Evolutionary conservation across 176 grass and related monocot species (phyloP), one percentile per base, ranked within the genome.

Genomic region (Cymbopogon citratus): DNA sequence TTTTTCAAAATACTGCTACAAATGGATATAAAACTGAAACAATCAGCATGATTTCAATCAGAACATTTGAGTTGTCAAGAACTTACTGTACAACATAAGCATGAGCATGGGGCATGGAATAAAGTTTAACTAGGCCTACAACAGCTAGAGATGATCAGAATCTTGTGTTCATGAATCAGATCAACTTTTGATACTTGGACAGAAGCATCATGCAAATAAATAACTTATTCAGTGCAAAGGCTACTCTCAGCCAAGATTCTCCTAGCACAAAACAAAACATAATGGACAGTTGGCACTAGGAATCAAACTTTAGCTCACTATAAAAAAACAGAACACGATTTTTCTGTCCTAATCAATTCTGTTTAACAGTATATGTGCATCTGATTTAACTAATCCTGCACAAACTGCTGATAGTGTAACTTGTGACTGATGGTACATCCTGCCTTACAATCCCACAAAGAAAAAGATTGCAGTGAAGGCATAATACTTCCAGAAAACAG

Each of bases 161-260:
- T 9, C 23, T 40, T 52, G 18, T 12, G 4, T 49, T 46, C 16
- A 18, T 0, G 9, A 62, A 41, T 60, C 23, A 49, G 16, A 27
- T 49, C 29, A 62, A 78, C 57, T 73, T 65, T 43, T 34, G 16
- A 35, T 44, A 27, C 10, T 24, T 46, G 60, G 54, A 19, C 26
- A 25, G 31, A 64, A 71, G 60, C 21, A 73, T 19, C 52, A 36
- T 78, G 14, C 5, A 62, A 57, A 31, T 28, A 80, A 68, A 38
- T 15, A 88, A 74, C 27, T 60, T 61, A 84, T 74, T 19, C 12
- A 51, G 72, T 39, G 28, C 84, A 65, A 72, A 68, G 7, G 23
- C 1, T 19, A 78, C 16, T 49, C 40, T 67, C 29, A 1, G 38
- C 51, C 46, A 88, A 79, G 52, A 71, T 71, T 71, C 65, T 46